Percentiles rank a stretch among this genome's conserved stretches.
Evolutionary conservation across 208 protist species (phyloP).

Genomic region (Trypanosoma lewisi): DNA sequence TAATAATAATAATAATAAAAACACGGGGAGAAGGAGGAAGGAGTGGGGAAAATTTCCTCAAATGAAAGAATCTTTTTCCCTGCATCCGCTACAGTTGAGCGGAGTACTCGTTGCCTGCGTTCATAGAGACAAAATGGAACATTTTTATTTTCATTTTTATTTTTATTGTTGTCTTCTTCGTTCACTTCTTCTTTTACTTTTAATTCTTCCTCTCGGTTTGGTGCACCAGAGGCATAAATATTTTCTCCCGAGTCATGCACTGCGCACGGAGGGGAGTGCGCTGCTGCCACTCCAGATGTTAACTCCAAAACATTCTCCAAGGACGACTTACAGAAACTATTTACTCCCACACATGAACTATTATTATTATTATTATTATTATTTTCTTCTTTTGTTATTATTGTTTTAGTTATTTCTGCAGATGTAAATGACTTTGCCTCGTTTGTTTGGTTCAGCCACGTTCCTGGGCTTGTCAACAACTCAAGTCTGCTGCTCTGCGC

Average conservation of each 20-base stretch:
- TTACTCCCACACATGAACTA: no score
- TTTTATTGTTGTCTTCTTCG: background rate
- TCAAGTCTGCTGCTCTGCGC: background rate
- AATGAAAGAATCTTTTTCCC: background rate
- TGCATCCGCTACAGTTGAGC: background rate
- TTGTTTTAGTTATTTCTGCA: background rate
- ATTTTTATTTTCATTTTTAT: background rate
- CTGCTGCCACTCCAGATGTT: background rate
- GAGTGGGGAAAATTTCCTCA: no score
- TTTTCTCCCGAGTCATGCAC: no score
- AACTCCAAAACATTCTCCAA: no score
- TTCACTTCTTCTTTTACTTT: no score
- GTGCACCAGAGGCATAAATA: background rate
- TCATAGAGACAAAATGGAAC: background rate
- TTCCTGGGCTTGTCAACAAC: slow-evolving; percentile 2
- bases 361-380: no score
- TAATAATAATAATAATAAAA: background rate
- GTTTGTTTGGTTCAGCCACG: background rate
- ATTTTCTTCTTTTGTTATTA: background rate
- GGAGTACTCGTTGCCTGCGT: background rate
- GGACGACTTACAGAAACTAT: no score
- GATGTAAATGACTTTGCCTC: background rate
- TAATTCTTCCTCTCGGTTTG: background rate
- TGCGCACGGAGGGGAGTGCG: background rate
- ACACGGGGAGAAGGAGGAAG: background rate